These are phyloP conservation scores for Cladophialophora carrionii DNA, from an alignment of 2,329 filamentous ascomycete genomes.

Conservation along the genomic window DNA sequence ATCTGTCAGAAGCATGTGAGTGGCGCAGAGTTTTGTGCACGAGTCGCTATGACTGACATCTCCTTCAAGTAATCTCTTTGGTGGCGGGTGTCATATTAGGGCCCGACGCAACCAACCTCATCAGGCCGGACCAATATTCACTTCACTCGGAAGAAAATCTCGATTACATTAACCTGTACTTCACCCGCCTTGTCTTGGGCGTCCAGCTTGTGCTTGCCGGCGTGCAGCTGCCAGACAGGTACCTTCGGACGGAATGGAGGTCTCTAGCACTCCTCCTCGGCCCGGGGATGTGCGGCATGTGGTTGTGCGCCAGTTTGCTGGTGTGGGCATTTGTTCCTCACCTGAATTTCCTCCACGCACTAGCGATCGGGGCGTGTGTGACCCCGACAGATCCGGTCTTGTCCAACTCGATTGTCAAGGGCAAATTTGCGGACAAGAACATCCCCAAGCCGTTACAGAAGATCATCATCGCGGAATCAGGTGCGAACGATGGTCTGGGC, in stretches of 20 bases:
- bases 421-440: slow-evolving; percentile 89
- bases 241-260: slow-evolving; percentile 77
- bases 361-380: slow-evolving; percentile 82
- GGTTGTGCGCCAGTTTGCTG: slow-evolving; percentile 77
- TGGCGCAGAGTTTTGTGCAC: slow-evolving; percentile 37
- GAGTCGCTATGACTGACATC: slow-evolving; percentile 25
- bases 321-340: slow-evolving; percentile 76
- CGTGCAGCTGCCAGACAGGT: slow-evolving; percentile 82
- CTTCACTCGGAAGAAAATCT: slow-evolving; percentile 60
- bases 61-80: slow-evolving; percentile 73
- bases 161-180: slow-evolving; percentile 76
- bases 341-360: slow-evolving; percentile 73
- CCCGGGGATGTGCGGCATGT: slow-evolving; percentile 85
- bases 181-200: slow-evolving; percentile 82
- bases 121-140: slow-evolving; percentile 77
- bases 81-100: slow-evolving; percentile 78
- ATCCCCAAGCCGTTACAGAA: slow-evolving; percentile 79
- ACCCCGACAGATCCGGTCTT: slow-evolving; percentile 88
- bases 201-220: slow-evolving; percentile 89
- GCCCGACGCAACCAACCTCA: slow-evolving; percentile 73
- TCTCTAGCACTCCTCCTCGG: slow-evolving; percentile 74
- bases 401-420: slow-evolving; percentile 89
- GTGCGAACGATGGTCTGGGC: slow-evolving; percentile 84
- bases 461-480: slow-evolving; percentile 79
- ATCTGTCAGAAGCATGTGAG: slow-evolving; percentile 85